phyloP scores from a whole-genome alignment of 495 filamentous ascomycete species.

The Penicillium coprophilum region DNA sequence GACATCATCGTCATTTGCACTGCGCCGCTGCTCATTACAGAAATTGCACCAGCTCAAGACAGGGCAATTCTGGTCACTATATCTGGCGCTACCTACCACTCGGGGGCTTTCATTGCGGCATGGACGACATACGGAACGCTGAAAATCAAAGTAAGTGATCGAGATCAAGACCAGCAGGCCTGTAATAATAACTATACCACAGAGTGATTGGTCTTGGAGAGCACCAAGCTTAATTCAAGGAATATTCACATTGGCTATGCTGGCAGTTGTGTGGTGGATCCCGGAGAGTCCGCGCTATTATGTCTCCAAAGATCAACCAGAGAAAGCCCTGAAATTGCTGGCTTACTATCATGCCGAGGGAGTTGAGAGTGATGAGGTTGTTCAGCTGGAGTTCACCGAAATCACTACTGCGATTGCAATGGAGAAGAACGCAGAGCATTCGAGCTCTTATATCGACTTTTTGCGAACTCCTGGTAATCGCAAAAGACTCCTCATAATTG shows the following conservation, averaged over 20 bases:
- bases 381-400: conserved; percentile 37
- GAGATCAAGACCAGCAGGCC: not conserved
- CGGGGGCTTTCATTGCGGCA: conserved; percentile 22
- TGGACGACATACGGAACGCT: conserved; percentile 26
- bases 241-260: conserved; percentile 16
- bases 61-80: conserved; percentile 19
- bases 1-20: conserved; percentile 22
- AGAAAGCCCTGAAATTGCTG: conserved; percentile 40
- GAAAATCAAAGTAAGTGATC: conserved; percentile 18
- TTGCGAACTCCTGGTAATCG: conserved; percentile 68
- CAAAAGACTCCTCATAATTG: conserved; percentile 56
- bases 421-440: conserved; percentile 38
- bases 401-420: conserved; percentile 34
- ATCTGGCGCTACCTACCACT: conserved; percentile 17
- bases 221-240: conserved; percentile 16
- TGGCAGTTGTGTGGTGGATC: conserved; percentile 18
- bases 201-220: conserved; percentile 23
- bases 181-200: not conserved
- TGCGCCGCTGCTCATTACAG: conserved; percentile 22
- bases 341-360: conserved; percentile 38
- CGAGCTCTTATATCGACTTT: conserved; percentile 51
- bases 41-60: conserved; percentile 21
- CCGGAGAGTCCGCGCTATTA: conserved; percentile 19
- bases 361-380: conserved; percentile 25
- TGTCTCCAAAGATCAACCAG: conserved; percentile 38